Evolutionary conservation across 2,329 filamentous ascomycete genomes (phyloP).

Genomic region (Fusarium avenaceum): DNA sequence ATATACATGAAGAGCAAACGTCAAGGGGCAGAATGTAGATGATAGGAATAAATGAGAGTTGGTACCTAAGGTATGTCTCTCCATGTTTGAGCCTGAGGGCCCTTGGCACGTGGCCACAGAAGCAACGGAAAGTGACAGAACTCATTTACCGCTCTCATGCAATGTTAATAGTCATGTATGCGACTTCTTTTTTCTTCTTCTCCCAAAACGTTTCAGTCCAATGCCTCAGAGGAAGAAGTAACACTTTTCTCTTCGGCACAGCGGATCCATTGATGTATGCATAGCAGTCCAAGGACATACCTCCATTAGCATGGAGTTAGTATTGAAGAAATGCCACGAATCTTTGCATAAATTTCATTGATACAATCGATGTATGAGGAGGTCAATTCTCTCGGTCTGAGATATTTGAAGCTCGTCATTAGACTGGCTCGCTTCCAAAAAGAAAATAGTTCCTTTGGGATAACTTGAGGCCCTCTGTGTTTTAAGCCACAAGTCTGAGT

Average conservation of each 20-base stretch:
- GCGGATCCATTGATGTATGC: neutral
- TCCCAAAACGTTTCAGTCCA: neutral
- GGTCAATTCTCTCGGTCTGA: slow-evolving; percentile 25
- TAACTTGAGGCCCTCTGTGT: slow-evolving; percentile 38
- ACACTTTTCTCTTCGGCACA: neutral
- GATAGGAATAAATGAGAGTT: neutral
- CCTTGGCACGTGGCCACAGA: slow-evolving; percentile 15
- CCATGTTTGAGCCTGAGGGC: neutral
- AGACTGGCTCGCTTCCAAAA: slow-evolving; percentile 25
- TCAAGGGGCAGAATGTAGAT: neutral
- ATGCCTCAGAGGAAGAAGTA: neutral
- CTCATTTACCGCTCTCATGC: neutral
- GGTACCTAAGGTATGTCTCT: neutral
- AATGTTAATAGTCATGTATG: neutral
- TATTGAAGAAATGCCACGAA: slow-evolving; percentile 49
- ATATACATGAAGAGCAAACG: neutral
- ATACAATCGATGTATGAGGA: slow-evolving; percentile 33
- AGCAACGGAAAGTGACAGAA: neutral
- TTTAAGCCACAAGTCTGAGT: slow-evolving; percentile 32
- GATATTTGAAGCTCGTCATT: slow-evolving; percentile 18
- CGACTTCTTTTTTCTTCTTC: neutral
- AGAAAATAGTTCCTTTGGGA: slow-evolving; percentile 5
- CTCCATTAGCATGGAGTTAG: slow-evolving; percentile 2
- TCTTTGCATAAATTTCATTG: slow-evolving; percentile 49
- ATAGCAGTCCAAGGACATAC: slow-evolving; percentile 34